Percentiles rank a stretch among this genome's conserved stretches.
Evolutionary conservation across 805 yeast genomes (phyloP).

Genomic region (Candida ponderosae): DNA sequence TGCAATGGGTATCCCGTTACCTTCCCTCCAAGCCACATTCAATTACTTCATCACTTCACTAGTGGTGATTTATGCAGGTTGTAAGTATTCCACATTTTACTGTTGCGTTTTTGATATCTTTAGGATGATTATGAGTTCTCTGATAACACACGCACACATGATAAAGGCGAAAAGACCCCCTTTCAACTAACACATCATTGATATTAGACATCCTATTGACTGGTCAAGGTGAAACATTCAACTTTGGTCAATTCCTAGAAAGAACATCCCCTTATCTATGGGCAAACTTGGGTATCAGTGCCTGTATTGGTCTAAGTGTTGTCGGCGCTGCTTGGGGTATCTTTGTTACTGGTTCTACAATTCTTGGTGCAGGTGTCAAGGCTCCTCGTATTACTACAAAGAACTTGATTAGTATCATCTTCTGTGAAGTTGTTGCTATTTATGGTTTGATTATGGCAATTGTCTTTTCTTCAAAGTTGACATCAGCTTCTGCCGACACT

Average conservation of each 20-base stretch:
- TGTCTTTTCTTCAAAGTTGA: slow-evolving; percentile 87
- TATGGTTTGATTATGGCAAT: slow-evolving; percentile 97
- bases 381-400: slow-evolving; percentile 97
- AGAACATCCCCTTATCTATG: slow-evolving; percentile 93
- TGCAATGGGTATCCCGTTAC: slow-evolving; percentile 7
- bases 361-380: slow-evolving; percentile 96
- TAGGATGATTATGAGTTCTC: too few relatives aligned
- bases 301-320: slow-evolving; percentile 90
- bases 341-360: slow-evolving; percentile 88
- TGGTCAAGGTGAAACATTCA: slow-evolving; percentile 87
- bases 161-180: not conserved
- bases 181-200: not conserved
- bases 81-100: slow-evolving; percentile 9
- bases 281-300: slow-evolving; percentile 86
- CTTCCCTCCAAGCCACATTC: slow-evolving; percentile 11
- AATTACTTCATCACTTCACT: slow-evolving; percentile 11
- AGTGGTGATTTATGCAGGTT: slow-evolving; percentile 16
- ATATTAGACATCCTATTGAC: slow-evolving; percentile 55
- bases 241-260: slow-evolving; percentile 81
- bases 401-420: slow-evolving; percentile 91
- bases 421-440: slow-evolving; percentile 98
- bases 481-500: slow-evolving; percentile 52
- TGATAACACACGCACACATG: too few relatives aligned
- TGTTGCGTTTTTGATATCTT: too few relatives aligned
- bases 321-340: slow-evolving; percentile 99